Evolutionary conservation across 2,329 filamentous ascomycete genomes (phyloP).

Genomic region (Colletotrichum paranaense): DNA sequence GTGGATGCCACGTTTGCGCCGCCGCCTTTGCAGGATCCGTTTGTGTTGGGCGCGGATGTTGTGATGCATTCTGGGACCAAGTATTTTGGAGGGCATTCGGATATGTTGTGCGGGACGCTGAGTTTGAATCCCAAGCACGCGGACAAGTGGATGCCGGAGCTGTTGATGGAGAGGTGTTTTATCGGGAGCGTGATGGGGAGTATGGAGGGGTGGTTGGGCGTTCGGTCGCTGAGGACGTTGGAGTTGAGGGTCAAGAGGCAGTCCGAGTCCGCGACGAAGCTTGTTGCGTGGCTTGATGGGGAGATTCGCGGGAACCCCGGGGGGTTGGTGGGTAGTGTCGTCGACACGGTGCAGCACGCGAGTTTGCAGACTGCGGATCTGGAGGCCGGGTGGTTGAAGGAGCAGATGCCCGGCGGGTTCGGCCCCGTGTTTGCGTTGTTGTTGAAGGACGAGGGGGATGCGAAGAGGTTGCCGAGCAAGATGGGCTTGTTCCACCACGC

Average conservation of each 20-base stretch:
- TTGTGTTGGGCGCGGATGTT: slow-evolving; percentile 82
- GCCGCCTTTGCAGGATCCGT: slow-evolving; percentile 88
- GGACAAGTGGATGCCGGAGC: slow-evolving; percentile 66
- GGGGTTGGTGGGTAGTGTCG: slow-evolving; percentile 60
- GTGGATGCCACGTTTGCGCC: slow-evolving; percentile 95
- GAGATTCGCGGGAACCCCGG: slow-evolving; percentile 50
- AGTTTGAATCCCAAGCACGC: slow-evolving; percentile 66
- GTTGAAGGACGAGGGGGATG: slow-evolving; percentile 69
- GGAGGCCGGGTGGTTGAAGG: slow-evolving; percentile 75
- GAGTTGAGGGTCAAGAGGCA: slow-evolving; percentile 85
- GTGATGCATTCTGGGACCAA: slow-evolving; percentile 96
- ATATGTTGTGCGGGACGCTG: slow-evolving; percentile 90
- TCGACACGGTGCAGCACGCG: slow-evolving; percentile 78
- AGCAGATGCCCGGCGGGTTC: slow-evolving; percentile 93
- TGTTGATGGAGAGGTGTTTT: slow-evolving; percentile 78
- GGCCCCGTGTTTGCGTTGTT: slow-evolving; percentile 88
- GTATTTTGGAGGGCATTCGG: slow-evolving; percentile 95
- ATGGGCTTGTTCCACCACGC: slow-evolving; percentile 91
- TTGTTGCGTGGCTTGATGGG: slow-evolving; percentile 78
- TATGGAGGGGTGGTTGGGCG: slow-evolving; percentile 91
- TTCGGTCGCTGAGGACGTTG: slow-evolving; percentile 86
- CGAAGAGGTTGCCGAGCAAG: slow-evolving; percentile 79
- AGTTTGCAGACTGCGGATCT: slow-evolving; percentile 76
- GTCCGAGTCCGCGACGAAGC: slow-evolving; percentile 73
- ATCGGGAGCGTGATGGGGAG: slow-evolving; percentile 89